Conservation (phyloP, 306 rosid species). For the Cyclanthera cordifolia region DNA sequence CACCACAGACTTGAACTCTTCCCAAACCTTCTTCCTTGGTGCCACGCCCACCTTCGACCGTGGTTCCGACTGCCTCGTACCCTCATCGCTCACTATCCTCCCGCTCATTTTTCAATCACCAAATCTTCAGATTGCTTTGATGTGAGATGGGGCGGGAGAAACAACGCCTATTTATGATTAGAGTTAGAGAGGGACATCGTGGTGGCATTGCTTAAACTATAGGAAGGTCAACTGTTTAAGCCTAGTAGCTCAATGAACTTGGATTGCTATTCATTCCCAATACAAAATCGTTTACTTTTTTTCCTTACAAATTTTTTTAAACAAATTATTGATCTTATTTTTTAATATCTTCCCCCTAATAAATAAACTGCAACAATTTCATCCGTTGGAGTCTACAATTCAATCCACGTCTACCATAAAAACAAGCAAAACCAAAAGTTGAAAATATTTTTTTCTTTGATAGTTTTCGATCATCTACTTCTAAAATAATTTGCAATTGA, state of each 20-base stretch:
- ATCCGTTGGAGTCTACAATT: background rate
- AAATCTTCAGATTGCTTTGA: background rate
- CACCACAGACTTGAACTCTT: slow-evolving; percentile 15
- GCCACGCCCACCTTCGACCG: slow-evolving; percentile 20
- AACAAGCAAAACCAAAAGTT: no score
- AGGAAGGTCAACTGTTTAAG: no score
- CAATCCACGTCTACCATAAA: background rate
- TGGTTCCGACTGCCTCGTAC: background rate
- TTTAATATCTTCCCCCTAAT: background rate
- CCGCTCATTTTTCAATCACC: background rate
- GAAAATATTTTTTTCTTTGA: no score
- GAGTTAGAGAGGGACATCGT: background rate
- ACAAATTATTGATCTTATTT: background rate
- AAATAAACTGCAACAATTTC: background rate
- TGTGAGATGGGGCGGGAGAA: background rate
- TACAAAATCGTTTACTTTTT: slow-evolving; percentile 6
- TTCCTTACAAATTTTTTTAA: background rate
- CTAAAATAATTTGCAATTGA: no score
- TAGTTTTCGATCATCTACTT: no score
- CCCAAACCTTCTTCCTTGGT: slow-evolving; percentile 10
- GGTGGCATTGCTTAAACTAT: no score
- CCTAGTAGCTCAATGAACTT: background rate
- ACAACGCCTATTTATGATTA: background rate
- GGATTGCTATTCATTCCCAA: slow-evolving; percentile 1
- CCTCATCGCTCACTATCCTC: background rate